These are phyloP conservation scores for Tympanopsis confertula DNA, from an alignment of 2,329 filamentous ascomycete species.

Conservation along the genomic window DNA sequence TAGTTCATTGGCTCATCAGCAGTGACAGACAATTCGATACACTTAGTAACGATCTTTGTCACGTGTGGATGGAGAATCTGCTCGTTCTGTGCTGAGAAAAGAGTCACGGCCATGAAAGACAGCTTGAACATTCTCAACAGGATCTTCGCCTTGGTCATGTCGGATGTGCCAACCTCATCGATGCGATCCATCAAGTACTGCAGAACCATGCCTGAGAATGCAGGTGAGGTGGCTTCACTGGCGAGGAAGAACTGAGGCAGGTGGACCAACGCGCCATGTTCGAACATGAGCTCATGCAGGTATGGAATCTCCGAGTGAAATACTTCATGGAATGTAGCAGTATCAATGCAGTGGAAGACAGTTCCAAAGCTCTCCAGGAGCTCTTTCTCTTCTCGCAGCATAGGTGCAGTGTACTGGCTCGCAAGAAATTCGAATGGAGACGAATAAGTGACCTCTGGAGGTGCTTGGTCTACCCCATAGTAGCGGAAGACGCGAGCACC, in stretches of 20 bases:
- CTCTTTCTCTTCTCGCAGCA: slow-evolving; percentile 92
- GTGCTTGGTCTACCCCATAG: slow-evolving; percentile 77
- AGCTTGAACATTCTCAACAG: slow-evolving; percentile 90
- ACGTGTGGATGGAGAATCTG: slow-evolving; percentile 91
- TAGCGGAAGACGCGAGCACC: slow-evolving; percentile 94
- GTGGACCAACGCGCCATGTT: slow-evolving; percentile 85
- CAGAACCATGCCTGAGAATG: slow-evolving; percentile 94
- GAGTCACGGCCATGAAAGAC: slow-evolving; percentile 96
- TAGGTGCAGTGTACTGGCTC: slow-evolving; percentile 88
- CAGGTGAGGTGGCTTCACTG: slow-evolving; percentile 94
- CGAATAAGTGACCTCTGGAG: slow-evolving; percentile 60
- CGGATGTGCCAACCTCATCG: slow-evolving; percentile 82
- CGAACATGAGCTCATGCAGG: slow-evolving; percentile 94
- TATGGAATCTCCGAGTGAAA: slow-evolving; percentile 95
- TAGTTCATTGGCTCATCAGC: slow-evolving; percentile 99
- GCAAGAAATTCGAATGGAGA: slow-evolving; percentile 86
- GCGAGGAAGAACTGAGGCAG: slow-evolving; percentile 96
- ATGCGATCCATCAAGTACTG: slow-evolving; percentile 96
- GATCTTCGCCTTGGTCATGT: slow-evolving; percentile 87
- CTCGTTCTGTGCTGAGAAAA: slow-evolving; percentile 91
- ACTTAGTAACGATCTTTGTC: slow-evolving; percentile 92
- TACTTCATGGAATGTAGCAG: slow-evolving; percentile 95
- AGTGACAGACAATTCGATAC: slow-evolving; percentile 87
- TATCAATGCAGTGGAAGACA: slow-evolving; percentile 96
- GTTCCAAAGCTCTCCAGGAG: slow-evolving; percentile 94